Base-by-base conservation (phyloP, 2,329 filamentous ascomycete species). In the Botrytis aclada region DNA sequence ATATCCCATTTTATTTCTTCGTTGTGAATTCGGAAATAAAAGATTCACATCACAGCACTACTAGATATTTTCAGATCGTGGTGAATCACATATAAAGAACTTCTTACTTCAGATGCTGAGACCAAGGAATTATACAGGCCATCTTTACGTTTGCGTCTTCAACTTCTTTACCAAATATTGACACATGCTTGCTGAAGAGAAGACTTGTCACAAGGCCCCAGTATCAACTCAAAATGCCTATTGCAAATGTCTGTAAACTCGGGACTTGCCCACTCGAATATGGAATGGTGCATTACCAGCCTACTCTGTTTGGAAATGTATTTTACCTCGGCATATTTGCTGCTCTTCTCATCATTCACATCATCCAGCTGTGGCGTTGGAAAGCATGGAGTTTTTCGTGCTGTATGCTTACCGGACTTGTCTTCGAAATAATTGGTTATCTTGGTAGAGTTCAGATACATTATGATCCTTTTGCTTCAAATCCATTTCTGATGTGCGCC, bases 401-500 rank as follows among this genome's bases (percentile, higher is more conserved):
- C 22, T 84, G 85, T 61, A 86, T 92, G 82, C 73, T 83, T 1
- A 80, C 85, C 1, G 89, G 90, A 5, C 81, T 87, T 37, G 56
- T 85, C 45, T 82, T 84, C 45, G 89, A 91, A 80, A 80, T 89
- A 43, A 79, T 88, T 1, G 89, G 89, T 14, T 90, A 90, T 77
- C 81, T 83, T 20, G 88, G 86, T 3, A 84, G 75, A 16, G 54
- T 78, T 10, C 56, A 70, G n/a, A 77, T 80, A 74, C 75, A 77
- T 32, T 72, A 73, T 45, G 74, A 76, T 64, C 61, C 75, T 22
- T 79, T 78, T 58, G 41, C 60, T 14, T 20, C 62, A 0, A 74
- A 73, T n/a, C 74, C 75, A 16, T 79, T 78, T 56, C 41, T 78
- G 29, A 69, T 78, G 77, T 78, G 71, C 60, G 75, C 60, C 32